Conservation (phyloP, 164 flowering plant genomes). For the Magnolia sinica region DNA sequence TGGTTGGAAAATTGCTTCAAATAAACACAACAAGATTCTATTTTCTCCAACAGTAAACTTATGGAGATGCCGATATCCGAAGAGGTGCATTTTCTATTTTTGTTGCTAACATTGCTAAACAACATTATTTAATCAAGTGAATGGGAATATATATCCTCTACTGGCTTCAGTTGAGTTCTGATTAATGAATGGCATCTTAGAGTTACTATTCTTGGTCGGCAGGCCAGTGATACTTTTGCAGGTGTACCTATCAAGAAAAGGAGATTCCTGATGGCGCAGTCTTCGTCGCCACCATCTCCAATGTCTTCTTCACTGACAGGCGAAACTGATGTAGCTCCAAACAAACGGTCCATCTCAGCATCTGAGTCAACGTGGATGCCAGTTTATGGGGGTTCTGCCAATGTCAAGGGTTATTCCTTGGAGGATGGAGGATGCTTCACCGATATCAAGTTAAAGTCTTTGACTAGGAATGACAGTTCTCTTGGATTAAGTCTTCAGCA, state of each 20-base stretch:
- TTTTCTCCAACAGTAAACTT: background rate
- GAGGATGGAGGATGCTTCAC: slow-evolving; percentile 12
- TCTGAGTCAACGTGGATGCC: slow-evolving; percentile 11
- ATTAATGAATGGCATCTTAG: slow-evolving; percentile 30
- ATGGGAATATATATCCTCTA: background rate
- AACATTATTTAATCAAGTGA: background rate
- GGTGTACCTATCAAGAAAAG: slow-evolving; percentile 68
- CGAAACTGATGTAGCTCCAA: slow-evolving; percentile 17
- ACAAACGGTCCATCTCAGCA: slow-evolving; percentile 18
- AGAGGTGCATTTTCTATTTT: background rate
- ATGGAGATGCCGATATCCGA: slow-evolving; percentile 2
- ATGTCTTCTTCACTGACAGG: slow-evolving; percentile 13
- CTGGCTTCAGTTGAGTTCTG: background rate
- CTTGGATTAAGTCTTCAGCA: slow-evolving; percentile 13
- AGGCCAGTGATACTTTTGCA: slow-evolving; percentile 35
- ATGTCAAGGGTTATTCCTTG: slow-evolving; percentile 6
- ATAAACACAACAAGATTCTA: background rate
- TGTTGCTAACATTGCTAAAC: background rate
- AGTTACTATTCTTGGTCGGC: slow-evolving; percentile 24
- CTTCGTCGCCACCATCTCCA: slow-evolving; percentile 37
- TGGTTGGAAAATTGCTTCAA: too few relatives aligned
- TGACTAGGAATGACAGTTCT: slow-evolving; percentile 7
- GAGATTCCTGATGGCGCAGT: slow-evolving; percentile 30
- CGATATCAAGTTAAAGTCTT: slow-evolving; percentile 14
- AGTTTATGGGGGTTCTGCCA: slow-evolving; percentile 16